Conservation (phyloP, 2,329 filamentous ascomycete genomes). For the Trichophyton simii region DNA sequence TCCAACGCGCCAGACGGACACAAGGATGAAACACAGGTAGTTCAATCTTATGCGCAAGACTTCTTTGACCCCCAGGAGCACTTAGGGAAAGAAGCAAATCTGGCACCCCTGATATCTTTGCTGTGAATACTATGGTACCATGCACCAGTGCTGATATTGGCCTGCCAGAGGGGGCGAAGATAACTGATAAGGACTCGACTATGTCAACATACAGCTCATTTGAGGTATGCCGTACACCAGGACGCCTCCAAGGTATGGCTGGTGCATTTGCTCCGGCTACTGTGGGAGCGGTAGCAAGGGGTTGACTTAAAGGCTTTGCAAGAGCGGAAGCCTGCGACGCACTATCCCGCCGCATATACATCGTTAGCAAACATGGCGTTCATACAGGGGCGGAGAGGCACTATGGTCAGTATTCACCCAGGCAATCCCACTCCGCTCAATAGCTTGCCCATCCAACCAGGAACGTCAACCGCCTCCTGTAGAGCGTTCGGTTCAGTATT, state of each 20-base stretch:
- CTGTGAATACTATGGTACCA: slow-evolving; percentile 87
- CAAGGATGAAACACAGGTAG: slow-evolving; percentile 94
- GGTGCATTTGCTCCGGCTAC: slow-evolving; percentile 28
- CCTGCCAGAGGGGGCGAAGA: slow-evolving; percentile 77
- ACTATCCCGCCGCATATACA: slow-evolving; percentile 16
- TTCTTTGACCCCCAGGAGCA: slow-evolving; percentile 67
- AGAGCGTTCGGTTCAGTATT: slow-evolving; percentile 90
- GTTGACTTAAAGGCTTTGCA: slow-evolving; percentile 30
- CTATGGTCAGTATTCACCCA: slow-evolving; percentile 37
- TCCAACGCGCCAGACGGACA: slow-evolving; percentile 80
- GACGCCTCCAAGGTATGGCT: slow-evolving; percentile 73
- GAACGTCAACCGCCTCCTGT: slow-evolving; percentile 80
- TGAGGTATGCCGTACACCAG: slow-evolving; percentile 87
- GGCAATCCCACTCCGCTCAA: slow-evolving; percentile 78
- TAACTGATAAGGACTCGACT: slow-evolving; percentile 78
- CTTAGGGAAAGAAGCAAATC: slow-evolving; percentile 74
- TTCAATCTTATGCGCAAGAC: slow-evolving; percentile 61
- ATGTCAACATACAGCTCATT: slow-evolving; percentile 97
- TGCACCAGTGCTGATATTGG: slow-evolving; percentile 77
- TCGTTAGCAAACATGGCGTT: neutral
- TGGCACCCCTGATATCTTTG: slow-evolving; percentile 87
- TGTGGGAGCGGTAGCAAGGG: slow-evolving; percentile 21
- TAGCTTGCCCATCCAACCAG: slow-evolving; percentile 78
- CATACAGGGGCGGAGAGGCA: neutral
- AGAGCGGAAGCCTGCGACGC: slow-evolving; percentile 32